A percentile compares a stretch with the other conserved stretches of the same genome.
These are phyloP conservation scores for Cyclotella cryptica DNA, from an alignment of 108 stramenopile species.

Conservation along the genomic window DNA sequence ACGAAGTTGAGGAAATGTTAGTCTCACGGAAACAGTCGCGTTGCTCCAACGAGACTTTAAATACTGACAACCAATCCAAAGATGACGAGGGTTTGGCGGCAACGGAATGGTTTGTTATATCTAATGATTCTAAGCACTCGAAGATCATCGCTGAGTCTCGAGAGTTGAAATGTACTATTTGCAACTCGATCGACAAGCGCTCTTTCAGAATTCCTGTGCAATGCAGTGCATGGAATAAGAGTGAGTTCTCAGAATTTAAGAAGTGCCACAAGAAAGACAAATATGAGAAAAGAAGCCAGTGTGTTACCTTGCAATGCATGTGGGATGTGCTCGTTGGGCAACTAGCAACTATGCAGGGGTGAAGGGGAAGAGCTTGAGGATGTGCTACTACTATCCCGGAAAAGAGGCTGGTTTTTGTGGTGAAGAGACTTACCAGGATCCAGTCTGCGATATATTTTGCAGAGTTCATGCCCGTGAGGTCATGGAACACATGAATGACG, in stretches of 20 bases:
- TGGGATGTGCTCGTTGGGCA: conserved; percentile 38
- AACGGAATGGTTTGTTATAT: conserved; percentile 11
- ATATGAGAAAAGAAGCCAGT: not conserved
- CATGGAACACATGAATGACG: conserved; percentile 16
- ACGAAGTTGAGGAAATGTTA: conserved; percentile 7
- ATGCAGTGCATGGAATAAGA: conserved; percentile 34
- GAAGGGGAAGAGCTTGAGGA: conserved; percentile 14
- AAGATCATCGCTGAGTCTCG: conserved; percentile 12
- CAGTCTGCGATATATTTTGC: conserved; percentile 25
- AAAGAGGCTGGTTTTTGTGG: conserved; percentile 12
- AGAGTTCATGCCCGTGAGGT: conserved; percentile 24
- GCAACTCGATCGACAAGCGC: conserved; percentile 10
- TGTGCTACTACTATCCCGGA: conserved; percentile 38
- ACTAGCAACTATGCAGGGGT: not conserved
- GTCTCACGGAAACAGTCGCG: not conserved
- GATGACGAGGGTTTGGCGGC: conserved; percentile 4
- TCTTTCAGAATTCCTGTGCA: conserved; percentile 44
- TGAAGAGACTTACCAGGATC: conserved; percentile 10
- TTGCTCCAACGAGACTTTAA: not conserved
- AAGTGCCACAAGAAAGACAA: conserved; percentile 29
- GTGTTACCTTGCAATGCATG: conserved; percentile 31
- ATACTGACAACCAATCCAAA: not conserved
- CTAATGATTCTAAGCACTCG: not conserved
- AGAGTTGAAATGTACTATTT: conserved; percentile 27
- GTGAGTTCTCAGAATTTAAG: conserved; percentile 32